A percentile compares a stretch with the other conserved stretches of the same genome.
Evolutionary conservation across 768 basidiomycete species (phyloP).

Genomic region (Rhodotorula toruloides): DNA sequence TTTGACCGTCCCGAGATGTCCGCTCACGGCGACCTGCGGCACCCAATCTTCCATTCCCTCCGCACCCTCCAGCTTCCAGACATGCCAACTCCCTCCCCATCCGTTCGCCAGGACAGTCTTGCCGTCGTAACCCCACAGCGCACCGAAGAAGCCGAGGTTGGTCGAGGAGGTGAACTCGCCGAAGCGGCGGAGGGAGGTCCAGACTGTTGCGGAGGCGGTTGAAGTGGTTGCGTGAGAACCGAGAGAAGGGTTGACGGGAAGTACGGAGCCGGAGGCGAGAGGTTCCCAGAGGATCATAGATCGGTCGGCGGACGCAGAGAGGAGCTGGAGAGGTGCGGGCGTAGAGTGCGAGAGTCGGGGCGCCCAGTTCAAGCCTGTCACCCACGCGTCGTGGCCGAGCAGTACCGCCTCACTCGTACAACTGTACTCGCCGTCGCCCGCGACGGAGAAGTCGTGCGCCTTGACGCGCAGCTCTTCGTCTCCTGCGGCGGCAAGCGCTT

Average conservation of each 20-base stretch:
- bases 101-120: conserved; percentile 73
- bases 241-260: not conserved
- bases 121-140: conserved; percentile 66
- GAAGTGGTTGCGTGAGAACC: not conserved
- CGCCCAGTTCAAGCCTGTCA: conserved; percentile 84
- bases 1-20: conserved; percentile 74
- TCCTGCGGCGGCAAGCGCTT: conserved; percentile 34
- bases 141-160: conserved; percentile 87
- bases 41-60: conserved; percentile 55
- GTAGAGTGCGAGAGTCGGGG: conserved; percentile 46
- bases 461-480: conserved; percentile 70
- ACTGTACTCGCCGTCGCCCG: conserved; percentile 54
- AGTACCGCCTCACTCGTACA: conserved; percentile 90
- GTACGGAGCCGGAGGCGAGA: conserved; percentile 47
- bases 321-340: conserved; percentile 52
- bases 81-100: conserved; percentile 90
- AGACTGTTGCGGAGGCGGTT: conserved; percentile 51
- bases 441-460: conserved; percentile 69
- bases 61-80: conserved; percentile 55
- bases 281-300: conserved; percentile 93
- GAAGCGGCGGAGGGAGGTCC: conserved; percentile 86
- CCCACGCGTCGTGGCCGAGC: conserved; percentile 88
- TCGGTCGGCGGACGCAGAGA: conserved; percentile 93
- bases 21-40: conserved; percentile 73
- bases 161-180: conserved; percentile 85